Base-by-base conservation (phyloP, 2,329 filamentous ascomycete genomes). In the Beauveria rudraprayagi region DNA sequence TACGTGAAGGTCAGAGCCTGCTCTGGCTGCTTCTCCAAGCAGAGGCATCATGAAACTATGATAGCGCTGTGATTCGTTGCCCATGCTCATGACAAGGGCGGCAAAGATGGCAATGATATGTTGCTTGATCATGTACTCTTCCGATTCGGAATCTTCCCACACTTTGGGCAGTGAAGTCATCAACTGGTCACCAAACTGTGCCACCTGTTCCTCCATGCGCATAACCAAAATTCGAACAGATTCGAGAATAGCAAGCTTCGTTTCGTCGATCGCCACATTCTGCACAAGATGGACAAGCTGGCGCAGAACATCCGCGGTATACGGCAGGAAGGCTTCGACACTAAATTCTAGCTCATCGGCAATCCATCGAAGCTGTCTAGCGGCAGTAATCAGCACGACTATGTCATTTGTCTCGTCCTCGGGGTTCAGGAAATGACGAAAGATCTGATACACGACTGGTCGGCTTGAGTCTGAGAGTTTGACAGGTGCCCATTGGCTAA, bases 51-150 rank as follows among this genome's bases (percentile, higher is more conserved):
- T 89, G 57, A 92, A 80, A 17, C 81, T 74, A 65, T 97, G 91
- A 67, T 95, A 96, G 19, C 86, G 82, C 63, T 87, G 82, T 5
- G 91, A 94, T 10, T 88, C 83, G 14, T 83, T 81, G 62, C 89
- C 91, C 84, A 97, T 90, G 1, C 92, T 89, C 70, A 86, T 86
- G n/a, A 96, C 90, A 16, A 99, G 80, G 2, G 91, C 88, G 1
- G 90, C 82, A 56, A 97, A 85, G 44, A 97, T 88, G 2, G 89
- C 90, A 61, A 97, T 82, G 57, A 97, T 92, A 1, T 91, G 87
- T 74, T 97, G 92, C 73, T 97, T 97, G 80, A 97, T 89, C 72
- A 97, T 84, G 74, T 92, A 91, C 69, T 94, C 90, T 63, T 96
- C 89, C 2, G 78, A 75, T 0, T 88, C 91, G 3, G 90, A 91